A percentile compares a stretch with the other conserved stretches of the same genome.
Conservation (phyloP, 2,329 filamentous ascomycete species). For the Scytalidium lignicola region DNA sequence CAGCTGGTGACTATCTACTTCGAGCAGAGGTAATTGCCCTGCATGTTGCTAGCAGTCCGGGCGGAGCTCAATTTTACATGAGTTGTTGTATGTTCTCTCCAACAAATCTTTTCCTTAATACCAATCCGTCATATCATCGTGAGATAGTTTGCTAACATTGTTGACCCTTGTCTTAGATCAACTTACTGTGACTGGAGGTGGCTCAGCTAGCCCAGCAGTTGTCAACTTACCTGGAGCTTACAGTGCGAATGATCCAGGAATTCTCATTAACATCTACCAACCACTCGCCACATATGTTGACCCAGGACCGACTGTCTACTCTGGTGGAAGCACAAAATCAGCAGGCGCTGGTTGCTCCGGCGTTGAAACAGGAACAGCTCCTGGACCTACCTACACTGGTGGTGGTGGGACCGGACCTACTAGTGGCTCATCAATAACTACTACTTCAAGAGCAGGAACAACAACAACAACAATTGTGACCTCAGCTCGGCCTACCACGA, state of each 20-base stretch:
- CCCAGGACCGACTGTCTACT: slow-evolving; percentile 26
- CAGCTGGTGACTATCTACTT: slow-evolving; percentile 50
- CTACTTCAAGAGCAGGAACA: neutral
- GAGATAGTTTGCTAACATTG: too few relatives aligned
- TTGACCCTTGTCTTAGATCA: slow-evolving; percentile 20
- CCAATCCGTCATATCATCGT: neutral
- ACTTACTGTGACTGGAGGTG: slow-evolving; percentile 39
- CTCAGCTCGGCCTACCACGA: neutral
- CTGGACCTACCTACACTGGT: slow-evolving; percentile 2
- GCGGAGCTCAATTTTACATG: slow-evolving; percentile 34
- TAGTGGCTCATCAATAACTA: neutral
- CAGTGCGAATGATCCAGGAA: slow-evolving; percentile 39
- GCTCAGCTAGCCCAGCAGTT: slow-evolving; percentile 34
- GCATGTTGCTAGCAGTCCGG: slow-evolving; percentile 40
- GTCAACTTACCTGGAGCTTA: slow-evolving; percentile 45
- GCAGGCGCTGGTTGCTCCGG: slow-evolving; percentile 11
- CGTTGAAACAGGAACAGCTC: slow-evolving; percentile 7
- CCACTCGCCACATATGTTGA: slow-evolving; percentile 21
- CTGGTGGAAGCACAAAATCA: slow-evolving; percentile 9
- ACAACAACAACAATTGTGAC: neutral
- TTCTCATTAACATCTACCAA: slow-evolving; percentile 41
- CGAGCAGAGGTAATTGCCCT: slow-evolving; percentile 49
- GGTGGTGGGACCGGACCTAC: neutral
- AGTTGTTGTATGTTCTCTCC: slow-evolving; percentile 21
- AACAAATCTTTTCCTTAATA: neutral